Percentiles rank a stretch among this genome's conserved stretches.
These are phyloP conservation scores for Asterophora lycoperdoides DNA, from an alignment of 768 basidiomycete species.

Conservation along the genomic window DNA sequence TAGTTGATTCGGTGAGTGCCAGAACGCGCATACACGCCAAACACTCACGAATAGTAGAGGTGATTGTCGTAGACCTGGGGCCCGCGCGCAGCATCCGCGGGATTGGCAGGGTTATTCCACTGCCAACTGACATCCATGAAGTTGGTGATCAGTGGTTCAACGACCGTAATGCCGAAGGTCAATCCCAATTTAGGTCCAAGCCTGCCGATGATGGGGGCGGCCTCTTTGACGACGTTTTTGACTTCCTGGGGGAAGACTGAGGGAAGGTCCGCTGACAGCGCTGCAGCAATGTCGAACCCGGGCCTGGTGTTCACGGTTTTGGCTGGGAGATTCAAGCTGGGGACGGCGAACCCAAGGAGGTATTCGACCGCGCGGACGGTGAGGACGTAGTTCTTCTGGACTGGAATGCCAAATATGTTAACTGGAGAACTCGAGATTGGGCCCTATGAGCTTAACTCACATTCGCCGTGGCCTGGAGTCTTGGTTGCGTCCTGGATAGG, in stretches of 20 bases:
- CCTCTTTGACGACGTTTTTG: conserved; percentile 28
- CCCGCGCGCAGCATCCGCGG: conserved; percentile 62
- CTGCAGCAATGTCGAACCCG: conserved; percentile 21
- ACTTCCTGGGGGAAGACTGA: conserved; percentile 25
- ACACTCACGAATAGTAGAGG: conserved; percentile 65
- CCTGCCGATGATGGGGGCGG: conserved; percentile 33
- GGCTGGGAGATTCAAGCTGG: conserved; percentile 17
- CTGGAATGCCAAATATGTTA: conserved; percentile 28
- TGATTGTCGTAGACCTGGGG: conserved; percentile 78
- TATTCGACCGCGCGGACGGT: conserved; percentile 64
- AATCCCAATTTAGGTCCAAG: conserved; percentile 23
- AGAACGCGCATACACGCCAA: neutral
- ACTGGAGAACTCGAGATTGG: neutral
- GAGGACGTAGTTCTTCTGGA: conserved; percentile 66
- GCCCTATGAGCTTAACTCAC: conserved; percentile 37
- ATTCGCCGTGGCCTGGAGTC: conserved; percentile 69
- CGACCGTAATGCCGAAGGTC: conserved; percentile 5
- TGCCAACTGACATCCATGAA: conserved; percentile 87
- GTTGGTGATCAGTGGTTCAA: conserved; percentile 39
- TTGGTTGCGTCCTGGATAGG: conserved; percentile 65
- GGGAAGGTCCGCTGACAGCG: conserved; percentile 17
- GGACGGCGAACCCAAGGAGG: conserved; percentile 49
- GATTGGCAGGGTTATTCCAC: conserved; percentile 62
- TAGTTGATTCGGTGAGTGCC: conserved; percentile 3
- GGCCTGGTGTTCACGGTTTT: neutral